A percentile compares a stretch with the other conserved stretches of the same genome.
Evolutionary conservation across 108 stramenopile genomes (phyloP).

Genomic region (Epithemia pelagica): DNA sequence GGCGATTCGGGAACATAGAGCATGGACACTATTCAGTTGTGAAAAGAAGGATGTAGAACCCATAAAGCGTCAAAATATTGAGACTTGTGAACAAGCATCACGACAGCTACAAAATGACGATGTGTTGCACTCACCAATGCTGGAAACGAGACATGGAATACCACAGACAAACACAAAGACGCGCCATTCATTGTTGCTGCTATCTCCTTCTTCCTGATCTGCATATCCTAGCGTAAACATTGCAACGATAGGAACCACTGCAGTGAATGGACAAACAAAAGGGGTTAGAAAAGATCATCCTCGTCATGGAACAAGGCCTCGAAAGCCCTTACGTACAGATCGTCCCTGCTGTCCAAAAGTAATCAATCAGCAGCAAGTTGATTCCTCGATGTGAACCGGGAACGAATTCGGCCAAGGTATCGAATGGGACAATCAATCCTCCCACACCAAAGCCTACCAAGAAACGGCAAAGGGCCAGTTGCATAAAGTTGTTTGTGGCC

Average conservation of each 20-base stretch:
- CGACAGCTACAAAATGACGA: too few relatives aligned
- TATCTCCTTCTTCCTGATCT: not conserved
- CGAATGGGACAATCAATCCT: constrained; percentile 73
- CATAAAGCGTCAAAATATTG: too few relatives aligned
- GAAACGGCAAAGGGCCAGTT: constrained; percentile 9
- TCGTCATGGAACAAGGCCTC: too few relatives aligned
- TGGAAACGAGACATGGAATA: constrained; percentile 44
- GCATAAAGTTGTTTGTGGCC: constrained; percentile 27
- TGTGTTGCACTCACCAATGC: not conserved
- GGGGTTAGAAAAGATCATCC: too few relatives aligned
- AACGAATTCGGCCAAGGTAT: constrained; percentile 66
- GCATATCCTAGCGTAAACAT: constrained; percentile 24
- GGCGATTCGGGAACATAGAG: constrained; percentile 65
- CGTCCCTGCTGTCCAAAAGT: constrained; percentile 51
- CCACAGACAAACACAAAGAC: constrained; percentile 48
- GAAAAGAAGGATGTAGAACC: too few relatives aligned
- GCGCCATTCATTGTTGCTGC: constrained; percentile 30
- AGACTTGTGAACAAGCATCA: too few relatives aligned
- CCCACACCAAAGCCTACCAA: constrained; percentile 65
- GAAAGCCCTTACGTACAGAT: not conserved
- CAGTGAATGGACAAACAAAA: too few relatives aligned
- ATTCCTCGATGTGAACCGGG: constrained; percentile 40
- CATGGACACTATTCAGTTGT: constrained; percentile 21
- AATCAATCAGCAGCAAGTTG: constrained; percentile 42
- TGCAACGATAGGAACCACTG: constrained; percentile 35